A percentile compares a stretch with the other conserved stretches of the same genome.
These are phyloP conservation scores for Psidium guajava DNA, from an alignment of 345 rosid species.

Conservation along the genomic window DNA sequence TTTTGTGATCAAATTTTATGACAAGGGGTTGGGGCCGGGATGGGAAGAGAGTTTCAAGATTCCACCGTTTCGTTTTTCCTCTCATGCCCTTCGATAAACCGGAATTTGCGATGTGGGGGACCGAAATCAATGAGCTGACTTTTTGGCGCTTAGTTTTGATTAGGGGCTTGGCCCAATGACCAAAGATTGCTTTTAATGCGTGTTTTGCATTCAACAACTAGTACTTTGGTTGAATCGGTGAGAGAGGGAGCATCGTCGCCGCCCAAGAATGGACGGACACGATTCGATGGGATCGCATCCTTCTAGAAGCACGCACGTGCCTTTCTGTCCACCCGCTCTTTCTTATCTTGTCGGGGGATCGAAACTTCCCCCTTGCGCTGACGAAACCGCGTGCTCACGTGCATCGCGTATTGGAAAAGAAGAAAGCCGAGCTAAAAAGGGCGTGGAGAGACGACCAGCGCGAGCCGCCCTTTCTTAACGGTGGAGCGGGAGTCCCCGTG, in stretches of 20 bases:
- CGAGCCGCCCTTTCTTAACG: neutral
- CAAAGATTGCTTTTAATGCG: neutral
- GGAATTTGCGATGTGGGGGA: neutral
- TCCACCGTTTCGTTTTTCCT: neutral
- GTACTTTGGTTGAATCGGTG: neutral
- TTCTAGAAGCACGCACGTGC: neutral
- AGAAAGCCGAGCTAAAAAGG: neutral
- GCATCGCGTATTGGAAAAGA: neutral
- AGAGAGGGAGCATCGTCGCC: neutral
- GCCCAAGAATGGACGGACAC: neutral
- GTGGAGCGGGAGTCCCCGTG: neutral
- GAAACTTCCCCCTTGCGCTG: neutral
- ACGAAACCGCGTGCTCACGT: neutral
- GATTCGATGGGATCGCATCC: neutral
- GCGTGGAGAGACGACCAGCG: neutral
- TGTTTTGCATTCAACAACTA: neutral
- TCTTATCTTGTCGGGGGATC: neutral
- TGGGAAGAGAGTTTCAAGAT: neutral
- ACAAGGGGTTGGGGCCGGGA: neutral
- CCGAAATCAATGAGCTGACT: neutral
- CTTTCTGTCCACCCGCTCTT: neutral
- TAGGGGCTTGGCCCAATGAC: neutral
- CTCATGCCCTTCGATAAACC: neutral
- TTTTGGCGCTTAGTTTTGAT: neutral
- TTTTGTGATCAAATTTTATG: too few relatives aligned